These are phyloP conservation scores for Chaetothyriales sp. DNA, from an alignment of 2,329 filamentous ascomycete species.

Conservation along the genomic window DNA sequence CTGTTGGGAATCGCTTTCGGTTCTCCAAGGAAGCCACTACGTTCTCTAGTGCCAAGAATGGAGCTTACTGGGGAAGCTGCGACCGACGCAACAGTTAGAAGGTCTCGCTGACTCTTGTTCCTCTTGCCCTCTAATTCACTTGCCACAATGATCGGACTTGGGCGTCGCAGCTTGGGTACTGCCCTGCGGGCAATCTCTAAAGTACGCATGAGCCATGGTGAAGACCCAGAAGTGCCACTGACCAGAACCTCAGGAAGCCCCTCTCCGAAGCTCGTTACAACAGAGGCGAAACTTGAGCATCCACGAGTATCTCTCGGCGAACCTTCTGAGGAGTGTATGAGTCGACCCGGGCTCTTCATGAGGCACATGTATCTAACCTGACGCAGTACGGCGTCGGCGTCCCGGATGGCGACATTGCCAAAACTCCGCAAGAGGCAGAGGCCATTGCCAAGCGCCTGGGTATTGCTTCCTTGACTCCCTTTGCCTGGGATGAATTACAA, in stretches of 20 bases:
- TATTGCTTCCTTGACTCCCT: conserved; percentile 22
- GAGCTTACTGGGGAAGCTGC: background rate
- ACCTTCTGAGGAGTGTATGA: conserved; percentile 58
- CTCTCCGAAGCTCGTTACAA: conserved; percentile 42
- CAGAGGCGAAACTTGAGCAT: conserved; percentile 85
- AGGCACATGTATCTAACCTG: conserved; percentile 5
- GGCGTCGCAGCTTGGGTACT: conserved; percentile 14
- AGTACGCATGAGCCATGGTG: background rate
- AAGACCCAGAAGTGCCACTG: background rate
- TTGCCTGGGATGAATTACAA: conserved; percentile 5
- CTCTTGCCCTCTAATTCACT: conserved; percentile 1
- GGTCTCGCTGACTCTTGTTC: conserved; percentile 2
- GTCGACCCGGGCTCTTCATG: conserved; percentile 4
- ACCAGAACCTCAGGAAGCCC: conserved; percentile 34
- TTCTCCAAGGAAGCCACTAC: background rate
- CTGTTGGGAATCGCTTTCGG: too few species aligned
- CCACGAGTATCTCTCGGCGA: conserved; percentile 94
- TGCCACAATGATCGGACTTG: conserved; percentile 16
- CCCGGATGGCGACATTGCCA: conserved; percentile 76
- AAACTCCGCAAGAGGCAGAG: conserved; percentile 74
- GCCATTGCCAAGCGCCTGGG: conserved; percentile 77
- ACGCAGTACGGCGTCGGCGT: conserved; percentile 82
- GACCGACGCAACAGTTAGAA: background rate
- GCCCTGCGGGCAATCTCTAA: conserved; percentile 9
- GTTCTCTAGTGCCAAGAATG: background rate